Evolutionary conservation across 2,329 filamentous ascomycete species (phyloP).

Genomic region (Fusarium mundagurra): DNA sequence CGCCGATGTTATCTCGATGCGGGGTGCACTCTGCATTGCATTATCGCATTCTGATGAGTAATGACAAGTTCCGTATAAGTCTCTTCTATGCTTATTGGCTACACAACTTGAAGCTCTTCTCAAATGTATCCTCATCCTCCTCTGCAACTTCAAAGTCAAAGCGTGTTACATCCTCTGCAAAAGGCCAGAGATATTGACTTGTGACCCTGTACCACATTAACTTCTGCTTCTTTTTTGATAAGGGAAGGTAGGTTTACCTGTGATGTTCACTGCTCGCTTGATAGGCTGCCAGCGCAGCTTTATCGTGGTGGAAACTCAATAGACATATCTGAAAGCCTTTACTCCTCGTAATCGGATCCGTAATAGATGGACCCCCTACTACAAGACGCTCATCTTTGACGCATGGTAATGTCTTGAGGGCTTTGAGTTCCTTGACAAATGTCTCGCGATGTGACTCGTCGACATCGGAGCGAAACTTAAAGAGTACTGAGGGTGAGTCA

Average conservation of each 20-base stretch:
- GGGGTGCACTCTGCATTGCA: not conserved
- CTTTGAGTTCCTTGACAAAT: slow-evolving; percentile 59
- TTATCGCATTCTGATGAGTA: slow-evolving; percentile 6
- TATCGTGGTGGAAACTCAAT: slow-evolving; percentile 60
- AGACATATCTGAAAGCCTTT: slow-evolving; percentile 63
- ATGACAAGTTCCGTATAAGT: not conserved
- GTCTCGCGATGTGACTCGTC: slow-evolving; percentile 53
- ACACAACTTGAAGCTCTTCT: slow-evolving; percentile 18
- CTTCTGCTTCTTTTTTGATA: fast-evolving
- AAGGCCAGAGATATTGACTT: slow-evolving; percentile 61
- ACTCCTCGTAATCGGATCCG: slow-evolving; percentile 60
- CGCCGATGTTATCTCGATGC: not conserved
- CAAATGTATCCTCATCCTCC: slow-evolving; percentile 48
- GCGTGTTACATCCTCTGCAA: slow-evolving; percentile 60
- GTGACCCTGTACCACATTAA: slow-evolving; percentile 55
- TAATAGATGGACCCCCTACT: slow-evolving; percentile 64
- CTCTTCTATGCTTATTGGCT: not conserved
- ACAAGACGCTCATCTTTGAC: slow-evolving; percentile 59
- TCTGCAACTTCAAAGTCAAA: slow-evolving; percentile 64
- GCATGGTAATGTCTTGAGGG: slow-evolving; percentile 58
- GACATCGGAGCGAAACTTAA: slow-evolving; percentile 59
- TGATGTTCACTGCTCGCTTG: slow-evolving; percentile 64
- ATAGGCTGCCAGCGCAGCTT: slow-evolving; percentile 58
- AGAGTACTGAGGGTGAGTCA: slow-evolving; percentile 52
- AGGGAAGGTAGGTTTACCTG: slow-evolving; percentile 44